Base-by-base conservation (phyloP, 176 grass and related monocot species). In the Elymus sibiricus region DNA sequence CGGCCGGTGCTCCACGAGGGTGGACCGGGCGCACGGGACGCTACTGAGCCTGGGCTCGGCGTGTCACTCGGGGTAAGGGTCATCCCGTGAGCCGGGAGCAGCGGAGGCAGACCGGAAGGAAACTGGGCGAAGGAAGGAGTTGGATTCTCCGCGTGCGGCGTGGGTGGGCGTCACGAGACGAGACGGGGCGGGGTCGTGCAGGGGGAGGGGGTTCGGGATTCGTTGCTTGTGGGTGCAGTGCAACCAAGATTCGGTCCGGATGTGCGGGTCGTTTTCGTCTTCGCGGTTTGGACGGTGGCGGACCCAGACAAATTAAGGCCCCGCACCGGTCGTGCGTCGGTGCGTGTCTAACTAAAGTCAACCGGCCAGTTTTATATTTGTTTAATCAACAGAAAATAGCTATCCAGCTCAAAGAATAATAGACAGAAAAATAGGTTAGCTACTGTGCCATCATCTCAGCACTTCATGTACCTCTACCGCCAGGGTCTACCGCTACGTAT, bases 81-180 rank as follows among this genome's bases (percentile, higher is more conserved):
- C 53, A 1, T 1, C 6, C 2, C 21, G 53, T 79, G 74, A n/a
- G 25, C 81, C 39, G 5, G 28, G 64, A 28, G 38, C 64, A 84
- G 22, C 0, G 4, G 15, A 31, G 4, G 6, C 12, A 26, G 9
- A 28, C 12, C 11, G 2, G 32, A 6, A 1, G 37, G 43, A 64
- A 56, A 40, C 42, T 3, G 59, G 46, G 4, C 47, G 19, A 58
- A 76, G n/a, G 17, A 8, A 67, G 16, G n/a, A 26, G 61, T n/a
- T 13, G 73, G 72, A 69, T 83, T 70, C 73, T 83, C 25, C 86
- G 80, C 73, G 80, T 51, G 47, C 46, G 46, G 49, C 49, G 49
- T 0, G 49, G 49, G 49, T 7, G 49, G 0, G 49, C 49, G 49
- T 19, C 49, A 53, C 49, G 49, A 53, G 4, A 49, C 47, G 10